Base-by-base conservation (phyloP, 371 early-diverging fungal species). In the Mortierella sp. region DNA sequence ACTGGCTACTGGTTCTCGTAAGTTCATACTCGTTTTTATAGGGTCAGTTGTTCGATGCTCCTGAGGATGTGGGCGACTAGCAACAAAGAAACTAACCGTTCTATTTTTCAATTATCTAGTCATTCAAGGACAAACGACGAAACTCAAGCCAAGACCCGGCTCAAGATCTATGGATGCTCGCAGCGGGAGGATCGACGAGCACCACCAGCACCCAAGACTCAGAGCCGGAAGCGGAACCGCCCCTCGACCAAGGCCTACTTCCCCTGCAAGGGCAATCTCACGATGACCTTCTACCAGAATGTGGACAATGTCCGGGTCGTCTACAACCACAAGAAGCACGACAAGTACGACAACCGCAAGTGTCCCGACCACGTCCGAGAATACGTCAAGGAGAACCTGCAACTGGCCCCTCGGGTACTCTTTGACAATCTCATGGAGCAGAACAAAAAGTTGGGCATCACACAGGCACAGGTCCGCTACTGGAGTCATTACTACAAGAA, bases 1-100 rank as follows among this genome's bases (percentile, higher is more conserved):
- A 82, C 82, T 24, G 82, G 82, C 64, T 82, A 82, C 24, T 82
- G 82, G 82, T 82, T 82, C 53, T 82, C 82, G 82, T 82, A 77
- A 65, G 82, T 55, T 47, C 26, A 45, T 0, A 11, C 24, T 63
- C 24, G 39, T 48, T 44, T 61, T 43, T 34, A 29, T 58, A 11
- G 41, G 4, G 3, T 39, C 6, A 14, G 10, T 68, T 52, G n/a
- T 34, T n/a, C n/a, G n/a, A 34, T 5, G 7, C 22, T 4, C 2
- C n/a, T 50, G 50, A 14, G 10, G 22, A 50, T n/a, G 50, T n/a
- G 10, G 24, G 6, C 6, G 22, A 0, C 14, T 22, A 14, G 13
- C 22, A n/a, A 47, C 29, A 34, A n/a, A 13, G 7, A 4, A n/a
- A 4, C 11, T 68, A 34, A 68, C 34, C 19, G 43, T 44, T 14